Evolutionary conservation across 345 rosid genomes (phyloP).

Genomic region (Mallotus nudiflorus): DNA sequence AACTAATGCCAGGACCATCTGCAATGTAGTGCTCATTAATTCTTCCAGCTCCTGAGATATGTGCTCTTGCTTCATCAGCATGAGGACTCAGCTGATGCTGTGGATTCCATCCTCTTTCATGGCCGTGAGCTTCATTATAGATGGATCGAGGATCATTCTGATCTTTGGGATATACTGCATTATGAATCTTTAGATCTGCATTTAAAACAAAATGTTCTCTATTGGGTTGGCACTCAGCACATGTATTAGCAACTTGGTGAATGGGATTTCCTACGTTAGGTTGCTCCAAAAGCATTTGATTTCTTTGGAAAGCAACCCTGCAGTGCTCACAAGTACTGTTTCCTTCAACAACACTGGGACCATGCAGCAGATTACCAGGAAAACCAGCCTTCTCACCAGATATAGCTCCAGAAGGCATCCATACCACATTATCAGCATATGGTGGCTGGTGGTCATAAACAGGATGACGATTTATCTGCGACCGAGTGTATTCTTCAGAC

Average conservation of each 20-base stretch:
- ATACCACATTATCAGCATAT: conserved; percentile 58
- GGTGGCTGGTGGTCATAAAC: conserved; percentile 56
- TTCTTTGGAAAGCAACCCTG: conserved; percentile 54
- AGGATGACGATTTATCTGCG: conserved; percentile 56
- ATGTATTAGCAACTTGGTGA: conserved; percentile 42
- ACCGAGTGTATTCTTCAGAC: conserved; percentile 70
- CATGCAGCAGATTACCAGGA: conserved; percentile 69
- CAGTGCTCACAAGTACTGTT: conserved; percentile 64
- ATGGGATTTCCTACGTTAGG: conserved; percentile 54
- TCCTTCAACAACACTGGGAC: conserved; percentile 61
- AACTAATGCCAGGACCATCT: conserved; percentile 65
- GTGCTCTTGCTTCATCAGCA: conserved; percentile 66
- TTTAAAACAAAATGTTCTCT: conserved; percentile 57
- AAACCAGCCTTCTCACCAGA: conserved; percentile 68
- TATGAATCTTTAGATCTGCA: conserved; percentile 56
- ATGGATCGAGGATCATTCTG: conserved; percentile 46
- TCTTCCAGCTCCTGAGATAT: conserved; percentile 59
- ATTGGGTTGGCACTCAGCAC: conserved; percentile 57
- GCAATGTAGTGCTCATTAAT: conserved; percentile 56
- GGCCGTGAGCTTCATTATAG: conserved; percentile 50
- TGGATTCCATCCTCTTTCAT: conserved; percentile 77
- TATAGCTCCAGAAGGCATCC: conserved; percentile 71
- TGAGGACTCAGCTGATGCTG: conserved; percentile 62
- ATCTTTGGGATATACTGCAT: conserved; percentile 52
- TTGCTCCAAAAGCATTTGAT: conserved; percentile 65